Evolutionary conservation across 2,329 filamentous ascomycete species (phyloP), one percentile per base, ranked within the genome.

Genomic region (Pseudogymnoascus sp.): DNA sequence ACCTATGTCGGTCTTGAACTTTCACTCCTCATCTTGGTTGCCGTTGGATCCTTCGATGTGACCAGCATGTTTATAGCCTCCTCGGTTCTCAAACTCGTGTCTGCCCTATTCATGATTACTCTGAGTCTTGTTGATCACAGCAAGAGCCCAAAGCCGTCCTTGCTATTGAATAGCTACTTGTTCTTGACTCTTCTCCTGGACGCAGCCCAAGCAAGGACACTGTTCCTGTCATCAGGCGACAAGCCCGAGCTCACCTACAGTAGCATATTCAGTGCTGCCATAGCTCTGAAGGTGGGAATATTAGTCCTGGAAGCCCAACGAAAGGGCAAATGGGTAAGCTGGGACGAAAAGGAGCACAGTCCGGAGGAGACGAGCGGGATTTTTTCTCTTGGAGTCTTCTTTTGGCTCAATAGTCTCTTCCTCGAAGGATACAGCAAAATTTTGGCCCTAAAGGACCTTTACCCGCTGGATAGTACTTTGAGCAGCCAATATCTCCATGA

Each of bases 141-240:
- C 21, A 71, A 69, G 12, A 70, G 75, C 1, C 72, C 69, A 0
- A 70, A 77, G 1, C 78, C 79, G 0, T 82, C 79, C 0, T 70
- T 77, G 0, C 62, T 82, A 3, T 68, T 82, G n/a, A 75, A 69
- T 16, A 65, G 68, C 8, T 82, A 77, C 56, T 65, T 82, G 4
- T 65, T 76, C 5, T 33, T 80, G 1, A 77, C 77, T 1, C 66
- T 78, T 0, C 67, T 82, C 1, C 73, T 81, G 16, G 80, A 82
- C 35, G 68, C 74, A 2, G 73, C 74, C 0, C 77, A 77, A 64
- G 70, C 72, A 0, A 72, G 80, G 7, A 80, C 79, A 0, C 65
- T 77, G 2, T 81, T 76, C 72, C 70, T 81, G 38, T 60, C 35
- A 25, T 40, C 35, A 21, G 59, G 18, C 18, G 63, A 56, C 31